phyloP scores from a whole-genome alignment of 306 rosid genomes.

The Ceratonia siliqua region DNA sequence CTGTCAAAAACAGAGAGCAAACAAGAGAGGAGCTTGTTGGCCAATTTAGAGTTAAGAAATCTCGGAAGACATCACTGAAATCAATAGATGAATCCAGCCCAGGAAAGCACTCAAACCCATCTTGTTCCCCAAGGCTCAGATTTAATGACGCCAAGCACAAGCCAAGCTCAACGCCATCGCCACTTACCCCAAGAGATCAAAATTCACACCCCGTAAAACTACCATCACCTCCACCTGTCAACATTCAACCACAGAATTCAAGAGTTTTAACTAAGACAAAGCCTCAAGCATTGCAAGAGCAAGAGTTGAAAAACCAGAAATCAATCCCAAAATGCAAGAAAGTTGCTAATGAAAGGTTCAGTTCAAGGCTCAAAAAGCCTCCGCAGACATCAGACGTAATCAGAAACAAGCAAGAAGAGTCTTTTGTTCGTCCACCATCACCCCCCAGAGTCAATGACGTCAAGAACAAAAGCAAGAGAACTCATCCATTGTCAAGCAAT shows the following conservation, averaged over 20 bases:
- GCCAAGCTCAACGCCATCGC: conserved; percentile 32
- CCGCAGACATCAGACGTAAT: conserved; percentile 44
- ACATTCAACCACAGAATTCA: conserved; percentile 34
- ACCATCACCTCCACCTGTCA: conserved; percentile 34
- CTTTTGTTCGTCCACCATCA: conserved; percentile 63
- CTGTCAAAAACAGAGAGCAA: conserved; percentile 49
- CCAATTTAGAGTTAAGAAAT: conserved; percentile 50
- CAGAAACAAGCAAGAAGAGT: conserved; percentile 64
- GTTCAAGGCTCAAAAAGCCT: conserved; percentile 49
- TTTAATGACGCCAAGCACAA: conserved; percentile 49
- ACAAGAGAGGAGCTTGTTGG: conserved; percentile 38
- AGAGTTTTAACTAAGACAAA: conserved; percentile 46
- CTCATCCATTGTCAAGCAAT: conserved; percentile 54
- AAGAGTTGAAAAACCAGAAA: conserved; percentile 32
- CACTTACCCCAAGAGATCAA: conserved; percentile 48
- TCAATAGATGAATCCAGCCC: conserved; percentile 43
- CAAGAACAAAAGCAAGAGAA: conserved; percentile 59
- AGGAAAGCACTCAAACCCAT: conserved; percentile 41
- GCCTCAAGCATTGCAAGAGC: conserved; percentile 30
- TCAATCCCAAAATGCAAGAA: conserved; percentile 37
- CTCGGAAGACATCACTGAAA: conserved; percentile 32
- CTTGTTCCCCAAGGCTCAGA: conserved; percentile 52
- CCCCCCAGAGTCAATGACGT: conserved; percentile 47
- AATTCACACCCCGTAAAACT: conserved; percentile 30
- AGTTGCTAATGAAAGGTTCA: conserved; percentile 32